phyloP scores from a whole-genome alignment of 495 filamentous ascomycete genomes.

The Neurospora pannonica region DNA sequence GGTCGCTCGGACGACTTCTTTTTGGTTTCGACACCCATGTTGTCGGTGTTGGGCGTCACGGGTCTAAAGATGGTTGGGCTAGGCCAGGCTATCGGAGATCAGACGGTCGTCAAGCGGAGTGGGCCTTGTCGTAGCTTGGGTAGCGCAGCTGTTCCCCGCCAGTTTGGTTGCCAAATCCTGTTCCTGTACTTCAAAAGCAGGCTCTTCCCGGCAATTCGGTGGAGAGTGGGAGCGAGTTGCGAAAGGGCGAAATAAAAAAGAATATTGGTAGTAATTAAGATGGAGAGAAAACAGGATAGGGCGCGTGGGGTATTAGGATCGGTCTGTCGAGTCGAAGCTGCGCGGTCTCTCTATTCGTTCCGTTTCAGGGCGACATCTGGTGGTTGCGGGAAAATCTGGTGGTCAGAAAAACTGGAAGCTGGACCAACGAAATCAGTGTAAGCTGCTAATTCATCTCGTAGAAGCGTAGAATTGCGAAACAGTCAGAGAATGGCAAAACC shows the following conservation, averaged over 20 bases:
- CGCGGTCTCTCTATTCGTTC: constrained; percentile 12
- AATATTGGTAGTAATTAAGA: background rate
- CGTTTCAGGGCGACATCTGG: constrained; percentile 18
- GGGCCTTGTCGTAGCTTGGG: constrained; percentile 10
- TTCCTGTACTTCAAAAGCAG: constrained; percentile 10
- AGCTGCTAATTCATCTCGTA: constrained; percentile 17
- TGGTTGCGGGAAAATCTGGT: constrained; percentile 18
- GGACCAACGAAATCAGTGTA: constrained; percentile 7
- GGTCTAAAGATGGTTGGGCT: background rate
- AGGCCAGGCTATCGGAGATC: background rate
- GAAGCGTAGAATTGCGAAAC: constrained; percentile 1
- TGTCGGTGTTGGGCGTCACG: constrained; percentile 10
- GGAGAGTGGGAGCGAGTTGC: constrained; percentile 1
- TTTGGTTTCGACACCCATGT: constrained; percentile 62
- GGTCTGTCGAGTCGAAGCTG: background rate
- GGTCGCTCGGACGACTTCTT: constrained; percentile 45
- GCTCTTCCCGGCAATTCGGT: constrained; percentile 7
- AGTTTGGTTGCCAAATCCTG: constrained; percentile 18
- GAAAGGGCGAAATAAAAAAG: constrained; percentile 5
- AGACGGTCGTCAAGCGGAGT: constrained; percentile 1
- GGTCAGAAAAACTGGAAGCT: background rate
- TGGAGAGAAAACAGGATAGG: background rate
- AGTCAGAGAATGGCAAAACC: background rate
- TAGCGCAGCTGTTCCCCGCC: constrained; percentile 11
- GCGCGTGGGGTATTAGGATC: background rate